phyloP scores from a whole-genome alignment of 495 filamentous ascomycete species.

The Aspergillus biplanus region DNA sequence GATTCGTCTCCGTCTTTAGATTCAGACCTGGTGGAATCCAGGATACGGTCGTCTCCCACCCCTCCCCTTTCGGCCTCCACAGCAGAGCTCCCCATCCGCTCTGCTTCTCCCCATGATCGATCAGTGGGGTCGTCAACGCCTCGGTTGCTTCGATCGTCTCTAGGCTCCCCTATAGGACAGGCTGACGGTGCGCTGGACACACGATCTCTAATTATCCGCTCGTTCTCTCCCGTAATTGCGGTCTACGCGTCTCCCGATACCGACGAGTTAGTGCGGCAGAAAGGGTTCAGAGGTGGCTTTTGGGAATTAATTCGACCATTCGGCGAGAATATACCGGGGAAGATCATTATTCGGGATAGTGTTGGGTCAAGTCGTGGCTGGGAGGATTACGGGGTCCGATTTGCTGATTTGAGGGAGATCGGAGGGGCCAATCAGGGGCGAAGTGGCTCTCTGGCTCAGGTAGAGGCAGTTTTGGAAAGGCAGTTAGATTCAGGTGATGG shows the following conservation, averaged over 20 bases:
- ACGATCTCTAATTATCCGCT: conserved; percentile 73
- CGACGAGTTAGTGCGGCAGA: conserved; percentile 76
- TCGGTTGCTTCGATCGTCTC: conserved; percentile 59
- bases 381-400: conserved; percentile 89
- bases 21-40: conserved; percentile 53
- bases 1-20: conserved; percentile 48
- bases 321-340: conserved; percentile 86
- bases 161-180: conserved; percentile 51
- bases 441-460: conserved; percentile 47
- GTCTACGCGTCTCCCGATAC: conserved; percentile 83
- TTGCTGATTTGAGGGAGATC: conserved; percentile 58
- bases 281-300: conserved; percentile 82
- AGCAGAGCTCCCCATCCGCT: conserved; percentile 43
- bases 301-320: conserved; percentile 86
- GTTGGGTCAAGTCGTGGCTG: conserved; percentile 77
- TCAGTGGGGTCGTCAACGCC: conserved; percentile 64
- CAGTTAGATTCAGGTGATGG: conserved; percentile 42
- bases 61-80: conserved; percentile 40
- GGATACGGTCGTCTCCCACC: conserved; percentile 54
- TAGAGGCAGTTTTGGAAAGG: conserved; percentile 63
- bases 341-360: conserved; percentile 88
- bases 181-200: conserved; percentile 62
- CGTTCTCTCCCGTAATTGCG: conserved; percentile 86
- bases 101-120: conserved; percentile 59
- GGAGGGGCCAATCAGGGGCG: conserved; percentile 25